phyloP scores from a whole-genome alignment of 2,329 filamentous ascomycete genomes.

The Metarhizium brunneum region DNA sequence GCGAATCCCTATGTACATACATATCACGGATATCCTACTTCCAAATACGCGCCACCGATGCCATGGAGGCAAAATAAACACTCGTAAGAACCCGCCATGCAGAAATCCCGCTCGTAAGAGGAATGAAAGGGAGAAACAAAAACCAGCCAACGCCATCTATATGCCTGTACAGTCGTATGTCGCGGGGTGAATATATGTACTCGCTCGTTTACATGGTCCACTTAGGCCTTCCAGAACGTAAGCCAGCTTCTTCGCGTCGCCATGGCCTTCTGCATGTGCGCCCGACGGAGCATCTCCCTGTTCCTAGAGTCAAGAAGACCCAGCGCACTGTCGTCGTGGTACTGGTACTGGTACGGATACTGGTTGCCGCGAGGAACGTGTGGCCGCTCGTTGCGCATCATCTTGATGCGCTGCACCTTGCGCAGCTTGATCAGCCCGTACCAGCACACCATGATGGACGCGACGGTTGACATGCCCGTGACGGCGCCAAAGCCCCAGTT shows the following conservation, averaged over 20 bases:
- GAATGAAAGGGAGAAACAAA: neutral
- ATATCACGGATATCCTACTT: neutral
- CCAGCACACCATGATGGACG: conserved; percentile 68
- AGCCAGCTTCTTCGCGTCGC: conserved; percentile 23
- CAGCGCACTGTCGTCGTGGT: conserved; percentile 36
- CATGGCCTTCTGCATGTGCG: conserved; percentile 38
- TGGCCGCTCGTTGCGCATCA: conserved; percentile 48
- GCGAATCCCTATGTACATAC: neutral
- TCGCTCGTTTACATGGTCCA: neutral
- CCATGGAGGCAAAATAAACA: neutral
- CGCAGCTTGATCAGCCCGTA: conserved; percentile 79
- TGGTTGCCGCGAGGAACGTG: conserved; percentile 28
- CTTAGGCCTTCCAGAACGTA: conserved; percentile 6
- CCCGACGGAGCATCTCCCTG: conserved; percentile 42
- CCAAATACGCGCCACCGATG: neutral
- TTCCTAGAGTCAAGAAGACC: conserved; percentile 44
- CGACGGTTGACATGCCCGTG: conserved; percentile 57
- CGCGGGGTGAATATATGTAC: neutral
- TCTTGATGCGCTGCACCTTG: conserved; percentile 78
- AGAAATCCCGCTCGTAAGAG: neutral
- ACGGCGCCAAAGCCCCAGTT: conserved; percentile 76
- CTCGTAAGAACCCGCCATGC: too few relatives aligned
- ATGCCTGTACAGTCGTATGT: neutral
- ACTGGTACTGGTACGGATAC: conserved; percentile 19
- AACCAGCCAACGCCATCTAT: conserved; percentile 6